These are phyloP conservation scores for Saprolegnia parasitica DNA, from an alignment of 352 stramenopile species.

Conservation along the genomic window DNA sequence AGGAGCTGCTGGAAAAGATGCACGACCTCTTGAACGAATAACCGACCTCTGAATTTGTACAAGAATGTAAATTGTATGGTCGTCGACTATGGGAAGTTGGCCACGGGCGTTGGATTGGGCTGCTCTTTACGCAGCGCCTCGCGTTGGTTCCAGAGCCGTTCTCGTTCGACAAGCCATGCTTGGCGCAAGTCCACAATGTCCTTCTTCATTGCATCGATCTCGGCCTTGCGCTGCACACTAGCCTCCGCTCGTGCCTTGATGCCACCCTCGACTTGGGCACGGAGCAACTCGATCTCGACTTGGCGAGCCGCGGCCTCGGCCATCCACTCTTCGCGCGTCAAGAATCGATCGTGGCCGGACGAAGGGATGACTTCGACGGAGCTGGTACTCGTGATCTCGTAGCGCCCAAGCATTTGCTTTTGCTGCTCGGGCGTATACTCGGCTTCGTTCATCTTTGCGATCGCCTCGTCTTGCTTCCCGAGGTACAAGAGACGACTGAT, in stretches of 20 bases:
- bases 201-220: constrained; percentile 22
- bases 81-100: constrained; percentile 17
- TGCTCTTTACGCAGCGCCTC: constrained; percentile 26
- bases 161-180: constrained; percentile 15
- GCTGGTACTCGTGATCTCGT: background rate
- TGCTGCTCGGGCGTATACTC: constrained; percentile 28
- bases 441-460: constrained; percentile 19
- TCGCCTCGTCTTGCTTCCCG: constrained; percentile 14
- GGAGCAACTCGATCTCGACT: constrained; percentile 7
- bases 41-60: too few species aligned
- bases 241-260: background rate
- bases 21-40: constrained; percentile 4
- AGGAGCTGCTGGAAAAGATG: constrained; percentile 15
- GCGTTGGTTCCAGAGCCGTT: constrained; percentile 21
- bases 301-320: constrained; percentile 1
- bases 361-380: background rate
- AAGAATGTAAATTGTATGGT: background rate
- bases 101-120: constrained; percentile 18
- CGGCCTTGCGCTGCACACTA: constrained; percentile 1
- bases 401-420: constrained; percentile 22
- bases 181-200: constrained; percentile 23
- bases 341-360: background rate
- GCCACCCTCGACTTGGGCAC: background rate
- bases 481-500: constrained; percentile 22
- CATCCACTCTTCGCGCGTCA: constrained; percentile 9